Evolutionary conservation across 2,329 filamentous ascomycete species (phyloP).

Genomic region (Emergomyces orientalis): DNA sequence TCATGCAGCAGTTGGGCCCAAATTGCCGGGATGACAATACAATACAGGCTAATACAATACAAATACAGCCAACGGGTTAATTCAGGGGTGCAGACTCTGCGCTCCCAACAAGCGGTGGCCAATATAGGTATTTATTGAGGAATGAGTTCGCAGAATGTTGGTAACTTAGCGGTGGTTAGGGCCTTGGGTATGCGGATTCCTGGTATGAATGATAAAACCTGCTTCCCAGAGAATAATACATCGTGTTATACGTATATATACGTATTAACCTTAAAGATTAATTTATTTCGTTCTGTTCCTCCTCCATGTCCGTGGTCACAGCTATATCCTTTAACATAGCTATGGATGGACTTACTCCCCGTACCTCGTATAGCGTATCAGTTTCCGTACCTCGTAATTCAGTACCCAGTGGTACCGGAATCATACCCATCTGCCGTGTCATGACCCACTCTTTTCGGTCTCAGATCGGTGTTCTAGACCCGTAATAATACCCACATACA

Average conservation of each 20-base stretch:
- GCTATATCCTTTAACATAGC: too few species aligned
- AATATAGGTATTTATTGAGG: not conserved
- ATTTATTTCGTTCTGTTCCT: too few species aligned
- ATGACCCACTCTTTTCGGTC: not conserved
- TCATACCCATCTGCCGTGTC: not conserved
- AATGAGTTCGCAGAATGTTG: not conserved
- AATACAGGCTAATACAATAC: not conserved
- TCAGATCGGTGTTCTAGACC: not conserved
- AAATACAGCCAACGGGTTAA: not conserved
- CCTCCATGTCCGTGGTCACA: too few species aligned
- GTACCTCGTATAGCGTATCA: too few species aligned
- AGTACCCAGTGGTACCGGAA: not conserved
- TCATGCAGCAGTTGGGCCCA: conserved; percentile 10
- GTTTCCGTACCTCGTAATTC: too few species aligned
- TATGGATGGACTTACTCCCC: too few species aligned
- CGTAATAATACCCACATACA: not conserved
- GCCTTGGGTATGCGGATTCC: not conserved
- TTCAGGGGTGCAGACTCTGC: not conserved
- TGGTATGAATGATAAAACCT: not conserved
- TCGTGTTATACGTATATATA: too few species aligned
- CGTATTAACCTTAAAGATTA: too few species aligned
- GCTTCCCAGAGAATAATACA: too few species aligned
- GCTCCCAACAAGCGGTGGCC: not conserved
- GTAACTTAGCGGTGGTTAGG: not conserved
- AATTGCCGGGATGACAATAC: conserved; percentile 4